Evolutionary conservation across 2,329 filamentous ascomycete species (phyloP), one percentile per base, ranked within the genome.

Genomic region (Penicillium sp.): DNA sequence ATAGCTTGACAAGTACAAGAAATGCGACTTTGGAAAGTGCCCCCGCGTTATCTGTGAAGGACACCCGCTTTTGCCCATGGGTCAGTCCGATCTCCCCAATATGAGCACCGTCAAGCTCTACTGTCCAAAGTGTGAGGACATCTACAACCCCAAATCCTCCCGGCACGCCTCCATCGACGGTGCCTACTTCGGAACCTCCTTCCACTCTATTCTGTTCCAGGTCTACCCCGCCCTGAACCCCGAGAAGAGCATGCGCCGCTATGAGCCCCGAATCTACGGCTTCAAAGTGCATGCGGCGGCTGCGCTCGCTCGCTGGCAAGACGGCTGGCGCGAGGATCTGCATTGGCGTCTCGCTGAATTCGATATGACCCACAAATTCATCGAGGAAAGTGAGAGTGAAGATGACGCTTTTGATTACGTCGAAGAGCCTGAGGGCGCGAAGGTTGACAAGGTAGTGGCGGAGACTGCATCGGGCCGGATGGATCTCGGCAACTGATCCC

Each of bases 121-220:
- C 82, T 99, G 94, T 75, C 86, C 89, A 43, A 90, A 91, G 64
- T 99, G 94, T 79, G 94, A 99, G 79, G 94, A 99, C 72, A 88
- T 95, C 53, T 99, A 99, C 81, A 97, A 97, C 75, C 94, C 94
- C 40, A 99, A 99, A 74, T 97, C 94, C 3, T 92, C 90, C 18
- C 90, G 94, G 25, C 94, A 99, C 74, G 91, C 92, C 45, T 83
- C 88, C 53, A 96, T 99, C 66, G 94, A 99, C 70, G 94, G 94
- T 57, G 94, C 94, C 59, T 99, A 97, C 80, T 99, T 99, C 63
- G 94, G 94, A 63, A 92, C 92, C 43, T 95, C 90, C 2, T 99
- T 99, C 80, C 92, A 96, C 80, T 96, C 96, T 76, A 96, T 99
- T 74, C 85, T 99, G 56, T 97, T 99, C 79, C 94, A 99, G 73